These are phyloP conservation scores for Amorphotheca resinae DNA, from an alignment of 495 filamentous ascomycete genomes.

Conservation along the genomic window DNA sequence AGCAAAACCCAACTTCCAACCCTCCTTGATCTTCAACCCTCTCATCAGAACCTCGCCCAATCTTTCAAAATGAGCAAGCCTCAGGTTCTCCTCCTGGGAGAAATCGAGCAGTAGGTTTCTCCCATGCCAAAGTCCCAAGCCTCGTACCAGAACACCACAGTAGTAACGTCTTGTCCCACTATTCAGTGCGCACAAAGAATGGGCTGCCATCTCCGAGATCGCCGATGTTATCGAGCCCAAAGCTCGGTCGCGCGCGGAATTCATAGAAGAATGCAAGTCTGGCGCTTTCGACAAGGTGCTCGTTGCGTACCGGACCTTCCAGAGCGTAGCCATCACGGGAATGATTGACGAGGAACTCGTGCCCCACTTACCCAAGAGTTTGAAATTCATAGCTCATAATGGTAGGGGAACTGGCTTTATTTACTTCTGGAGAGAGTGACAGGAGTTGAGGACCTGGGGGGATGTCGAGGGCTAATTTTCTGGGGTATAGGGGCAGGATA, in stretches of 20 bases:
- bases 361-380: constrained; percentile 38
- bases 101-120: constrained; percentile 41
- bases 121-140: not conserved
- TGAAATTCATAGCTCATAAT: constrained; percentile 44
- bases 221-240: constrained; percentile 38
- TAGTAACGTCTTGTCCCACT: constrained; percentile 8
- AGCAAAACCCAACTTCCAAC: no score
- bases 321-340: constrained; percentile 54
- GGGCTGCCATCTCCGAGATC: constrained; percentile 35
- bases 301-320: constrained; percentile 68
- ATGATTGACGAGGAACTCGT: constrained; percentile 53
- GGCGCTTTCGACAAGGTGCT: constrained; percentile 56
- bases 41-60: no score
- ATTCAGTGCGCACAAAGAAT: constrained; percentile 32
- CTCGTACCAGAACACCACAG: not conserved
- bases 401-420: constrained; percentile 16
- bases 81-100: constrained; percentile 40
- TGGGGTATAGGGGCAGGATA: constrained; percentile 53
- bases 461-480: not conserved
- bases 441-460: not conserved
- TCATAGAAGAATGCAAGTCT: constrained; percentile 58
- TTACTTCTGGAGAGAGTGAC: not conserved
- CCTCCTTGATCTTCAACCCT: no score
- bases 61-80: constrained; percentile 27
- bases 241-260: constrained; percentile 40